Base-by-base conservation (phyloP, 257 asterid species). In the Eucommia ulmoides region DNA sequence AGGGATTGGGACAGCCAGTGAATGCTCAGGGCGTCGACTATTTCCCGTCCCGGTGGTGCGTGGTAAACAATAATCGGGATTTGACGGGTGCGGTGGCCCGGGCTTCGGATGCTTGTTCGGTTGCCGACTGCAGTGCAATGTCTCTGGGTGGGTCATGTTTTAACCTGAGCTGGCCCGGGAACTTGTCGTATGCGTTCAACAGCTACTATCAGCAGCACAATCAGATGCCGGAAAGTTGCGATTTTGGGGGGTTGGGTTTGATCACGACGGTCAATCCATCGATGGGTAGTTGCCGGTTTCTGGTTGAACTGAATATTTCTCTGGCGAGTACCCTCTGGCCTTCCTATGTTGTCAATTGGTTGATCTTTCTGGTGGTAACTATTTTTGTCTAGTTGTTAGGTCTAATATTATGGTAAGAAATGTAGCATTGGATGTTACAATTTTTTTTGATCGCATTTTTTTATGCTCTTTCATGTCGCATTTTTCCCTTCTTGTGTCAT, bases 231-330 rank as follows among this genome's bases (percentile, higher is more conserved):
- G 74, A 73, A 33, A 74, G 87, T 23, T 83, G 95, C 46, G 65
- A 60, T 23, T 88, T 83, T 49, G 75, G 72, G 1, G 91, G 97
- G 17, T 49, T 83, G 76, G 97, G 97, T 41, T 72, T 83, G 83
- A 78, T 88, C 45, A 83, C 97, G 5, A 81, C 92, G 0, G 76
- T 83, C 20, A 83, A 88, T 71, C 97, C 97, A 19, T 88, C 97
- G 0, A 66, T 59, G 14, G 79, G 50, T 50, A 53, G 51, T 29
- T 88, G 97, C 67, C 69, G 83, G 69, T 87, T 78, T 57, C 6
- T 46, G n/a, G 71, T 87, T 50, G 85, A 82, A 21, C 56, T 87
- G 16, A 59, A 52, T 61, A 62, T 71, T 5, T 73, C 94, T 3
- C 24, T 20, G 56, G 69, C 94, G 1, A 22, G 24, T 20, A 54